Evolutionary conservation across 441 rosid species (phyloP).

Genomic region (Melianthus villosus): DNA sequence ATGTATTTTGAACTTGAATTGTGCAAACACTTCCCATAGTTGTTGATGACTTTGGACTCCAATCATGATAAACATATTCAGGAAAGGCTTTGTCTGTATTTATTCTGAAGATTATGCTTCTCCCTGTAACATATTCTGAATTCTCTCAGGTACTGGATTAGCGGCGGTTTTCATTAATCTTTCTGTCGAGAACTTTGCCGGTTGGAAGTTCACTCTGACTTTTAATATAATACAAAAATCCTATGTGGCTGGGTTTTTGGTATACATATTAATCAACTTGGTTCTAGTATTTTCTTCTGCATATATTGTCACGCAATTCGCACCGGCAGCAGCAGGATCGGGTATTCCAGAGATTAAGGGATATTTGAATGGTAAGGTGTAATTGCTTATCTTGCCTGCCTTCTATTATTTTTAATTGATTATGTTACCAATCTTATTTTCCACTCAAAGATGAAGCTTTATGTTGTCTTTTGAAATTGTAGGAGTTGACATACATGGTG

Average conservation of each 20-base stretch:
- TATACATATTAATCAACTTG: slow-evolving; percentile 63
- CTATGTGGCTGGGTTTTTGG: slow-evolving; percentile 62
- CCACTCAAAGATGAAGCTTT: no score
- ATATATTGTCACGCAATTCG: slow-evolving; percentile 64
- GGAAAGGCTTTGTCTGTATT: no score
- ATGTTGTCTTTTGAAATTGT: no score
- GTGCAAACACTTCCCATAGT: no score
- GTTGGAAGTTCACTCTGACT: slow-evolving; percentile 78
- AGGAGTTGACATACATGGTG: slow-evolving; percentile 86
- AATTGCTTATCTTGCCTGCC: background rate
- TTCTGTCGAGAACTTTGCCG: slow-evolving; percentile 95
- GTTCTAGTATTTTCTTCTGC: slow-evolving; percentile 78
- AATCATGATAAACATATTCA: no score
- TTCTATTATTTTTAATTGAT: slow-evolving; percentile 3
- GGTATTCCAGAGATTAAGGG: slow-evolving; percentile 98
- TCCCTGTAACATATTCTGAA: no score
- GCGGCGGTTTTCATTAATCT: slow-evolving; percentile 89
- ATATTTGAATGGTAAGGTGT: slow-evolving; percentile 63
- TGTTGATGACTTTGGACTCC: no score
- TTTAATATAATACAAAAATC: slow-evolving; percentile 76
- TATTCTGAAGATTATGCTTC: no score
- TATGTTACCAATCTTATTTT: slow-evolving; percentile 1
- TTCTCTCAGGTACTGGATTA: slow-evolving; percentile 67
- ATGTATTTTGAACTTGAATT: no score
- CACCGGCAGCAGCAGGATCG: slow-evolving; percentile 97